Percentiles rank a stretch among this genome's conserved stretches.
Conservation (phyloP, 495 filamentous ascomycete genomes). For the Xylaria longipes region DNA sequence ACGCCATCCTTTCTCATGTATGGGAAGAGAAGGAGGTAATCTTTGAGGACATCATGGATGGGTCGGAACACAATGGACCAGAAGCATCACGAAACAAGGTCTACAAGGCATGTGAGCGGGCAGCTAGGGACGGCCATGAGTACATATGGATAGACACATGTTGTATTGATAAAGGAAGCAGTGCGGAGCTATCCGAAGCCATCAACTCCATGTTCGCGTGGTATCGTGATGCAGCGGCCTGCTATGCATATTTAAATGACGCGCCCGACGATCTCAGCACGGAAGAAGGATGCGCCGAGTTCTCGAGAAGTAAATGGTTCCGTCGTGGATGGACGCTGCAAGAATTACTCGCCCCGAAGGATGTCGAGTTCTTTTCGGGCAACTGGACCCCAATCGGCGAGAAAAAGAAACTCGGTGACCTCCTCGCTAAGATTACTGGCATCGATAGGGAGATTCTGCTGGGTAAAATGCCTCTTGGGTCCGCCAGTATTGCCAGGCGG, state of each 20-base stretch:
- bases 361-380: conserved; percentile 40
- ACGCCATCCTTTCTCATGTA: conserved; percentile 47
- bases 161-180: conserved; percentile 55
- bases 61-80: conserved; percentile 13
- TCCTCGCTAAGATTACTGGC: conserved; percentile 14
- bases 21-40: conserved; percentile 44
- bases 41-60: conserved; percentile 36
- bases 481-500: conserved; percentile 26
- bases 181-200: conserved; percentile 51
- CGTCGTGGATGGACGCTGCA: conserved; percentile 40
- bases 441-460: conserved; percentile 12
- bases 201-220: conserved; percentile 58
- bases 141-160: conserved; percentile 57
- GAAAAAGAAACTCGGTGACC: not conserved
- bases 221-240: conserved; percentile 33
- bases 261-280: conserved; percentile 6
- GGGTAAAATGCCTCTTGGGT: not conserved
- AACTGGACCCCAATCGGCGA: conserved; percentile 26
- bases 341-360: conserved; percentile 38
- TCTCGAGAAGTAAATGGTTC: conserved; percentile 19
- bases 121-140: conserved; percentile 30
- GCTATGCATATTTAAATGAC: conserved; percentile 26
- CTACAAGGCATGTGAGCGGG: conserved; percentile 41
- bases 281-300: not conserved
- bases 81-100: conserved; percentile 40